Percentiles rank a stretch among this genome's conserved stretches.
These are phyloP conservation scores for Schrenkiella parvula DNA, from an alignment of 345 rosid genomes.

Conservation along the genomic window DNA sequence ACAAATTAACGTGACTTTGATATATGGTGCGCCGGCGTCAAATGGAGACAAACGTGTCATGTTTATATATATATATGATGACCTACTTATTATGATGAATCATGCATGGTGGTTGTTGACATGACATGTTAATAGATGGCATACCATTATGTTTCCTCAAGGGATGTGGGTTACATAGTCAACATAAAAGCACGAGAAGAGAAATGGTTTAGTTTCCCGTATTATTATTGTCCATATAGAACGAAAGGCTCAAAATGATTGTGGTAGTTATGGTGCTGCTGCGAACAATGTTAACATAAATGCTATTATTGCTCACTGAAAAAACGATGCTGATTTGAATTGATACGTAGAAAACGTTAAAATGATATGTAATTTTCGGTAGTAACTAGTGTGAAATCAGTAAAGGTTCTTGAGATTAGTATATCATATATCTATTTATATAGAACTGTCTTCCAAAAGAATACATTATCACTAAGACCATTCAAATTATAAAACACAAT, in stretches of 20 bases:
- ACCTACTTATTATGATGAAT: background rate
- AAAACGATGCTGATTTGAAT: background rate
- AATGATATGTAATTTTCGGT: background rate
- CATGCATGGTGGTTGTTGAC: background rate
- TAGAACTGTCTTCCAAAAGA: background rate
- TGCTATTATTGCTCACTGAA: background rate
- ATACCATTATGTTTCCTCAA: background rate
- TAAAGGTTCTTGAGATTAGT: background rate
- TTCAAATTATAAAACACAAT: background rate
- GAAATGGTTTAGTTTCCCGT: background rate
- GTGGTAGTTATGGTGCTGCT: constrained; percentile 24
- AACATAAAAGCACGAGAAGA: background rate
- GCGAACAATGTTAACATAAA: constrained; percentile 12
- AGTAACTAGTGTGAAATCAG: background rate
- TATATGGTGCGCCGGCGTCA: constrained; percentile 24
- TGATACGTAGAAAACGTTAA: background rate
- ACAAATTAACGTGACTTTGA: constrained; percentile 27
- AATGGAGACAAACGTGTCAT: constrained; percentile 25
- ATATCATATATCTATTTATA: background rate
- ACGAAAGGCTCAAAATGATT: constrained; percentile 35
- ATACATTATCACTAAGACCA: background rate
- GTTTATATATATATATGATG: background rate
- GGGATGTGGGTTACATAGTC: background rate
- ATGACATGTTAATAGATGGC: background rate
- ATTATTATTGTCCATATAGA: constrained; percentile 10